Evolutionary conservation across 1,139 yeast genomes (phyloP).

Genomic region (Debaryomyces robertsiae): DNA sequence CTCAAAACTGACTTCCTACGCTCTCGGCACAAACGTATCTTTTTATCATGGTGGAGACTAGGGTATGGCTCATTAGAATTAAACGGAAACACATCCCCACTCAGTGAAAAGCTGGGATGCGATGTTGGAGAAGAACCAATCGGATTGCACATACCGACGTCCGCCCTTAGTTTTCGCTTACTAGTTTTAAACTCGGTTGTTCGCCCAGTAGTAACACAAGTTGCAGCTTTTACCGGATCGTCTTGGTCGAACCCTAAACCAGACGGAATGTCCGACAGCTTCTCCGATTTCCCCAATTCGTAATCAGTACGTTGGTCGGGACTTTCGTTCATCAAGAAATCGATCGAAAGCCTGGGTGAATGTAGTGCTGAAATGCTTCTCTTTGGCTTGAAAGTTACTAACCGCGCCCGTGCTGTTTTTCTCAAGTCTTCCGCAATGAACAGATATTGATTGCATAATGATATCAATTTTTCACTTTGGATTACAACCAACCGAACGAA

Average conservation of each 20-base stretch:
- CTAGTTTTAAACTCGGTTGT: not conserved
- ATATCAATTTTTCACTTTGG: constrained; percentile 53
- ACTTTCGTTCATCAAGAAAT: constrained; percentile 23
- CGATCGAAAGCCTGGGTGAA: constrained; percentile 18
- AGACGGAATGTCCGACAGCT: not conserved
- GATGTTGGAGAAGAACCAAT: not conserved
- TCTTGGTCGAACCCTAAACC: not conserved
- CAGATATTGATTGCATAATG: constrained; percentile 59
- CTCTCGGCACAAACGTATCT: constrained; percentile 47
- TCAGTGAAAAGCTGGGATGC: not conserved
- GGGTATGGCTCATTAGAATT: not conserved
- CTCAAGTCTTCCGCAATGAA: constrained; percentile 59
- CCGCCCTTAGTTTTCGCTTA: not conserved
- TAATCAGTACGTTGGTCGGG: not conserved
- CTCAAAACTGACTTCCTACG: constrained; percentile 60
- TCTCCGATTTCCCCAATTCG: not conserved
- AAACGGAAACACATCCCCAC: not conserved
- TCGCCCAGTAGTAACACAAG: constrained; percentile 4
- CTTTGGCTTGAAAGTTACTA: constrained; percentile 16
- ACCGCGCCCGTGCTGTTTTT: constrained; percentile 59
- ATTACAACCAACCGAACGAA: constrained; percentile 62
- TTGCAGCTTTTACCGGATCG: constrained; percentile 10
- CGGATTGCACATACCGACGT: not conserved
- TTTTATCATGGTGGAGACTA: constrained; percentile 30
- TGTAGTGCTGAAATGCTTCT: not conserved